Percentiles rank a stretch among this genome's conserved stretches.
These are phyloP conservation scores for Saccharomycopsis sp. DNA, from an alignment of 805 yeast genomes.

Conservation along the genomic window DNA sequence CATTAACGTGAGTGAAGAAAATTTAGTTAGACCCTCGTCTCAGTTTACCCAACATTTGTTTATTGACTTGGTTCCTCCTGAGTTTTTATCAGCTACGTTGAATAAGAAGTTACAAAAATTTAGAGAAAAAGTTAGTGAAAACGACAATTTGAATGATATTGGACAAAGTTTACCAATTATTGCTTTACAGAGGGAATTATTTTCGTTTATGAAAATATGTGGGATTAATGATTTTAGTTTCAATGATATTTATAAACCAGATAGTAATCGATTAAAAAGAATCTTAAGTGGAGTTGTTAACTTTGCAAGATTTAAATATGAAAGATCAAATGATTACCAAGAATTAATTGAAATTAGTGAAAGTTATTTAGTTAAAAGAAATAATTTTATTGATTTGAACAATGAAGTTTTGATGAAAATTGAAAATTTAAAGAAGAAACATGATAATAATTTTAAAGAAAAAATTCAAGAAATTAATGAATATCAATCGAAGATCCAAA, in stretches of 20 bases:
- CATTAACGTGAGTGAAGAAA: slow-evolving; percentile 49
- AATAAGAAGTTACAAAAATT: slow-evolving; percentile 54
- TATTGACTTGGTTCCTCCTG: slow-evolving; percentile 19
- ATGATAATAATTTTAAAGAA: slow-evolving; percentile 20
- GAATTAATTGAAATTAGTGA: slow-evolving; percentile 47
- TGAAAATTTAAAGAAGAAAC: slow-evolving; percentile 26
- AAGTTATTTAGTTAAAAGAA: slow-evolving; percentile 34
- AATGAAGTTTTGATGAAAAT: slow-evolving; percentile 28
- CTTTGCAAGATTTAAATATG: slow-evolving; percentile 77
- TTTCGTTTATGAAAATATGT: slow-evolving; percentile 54
- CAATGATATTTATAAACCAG: slow-evolving; percentile 70
- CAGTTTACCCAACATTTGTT: slow-evolving; percentile 18
- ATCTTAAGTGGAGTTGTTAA: slow-evolving; percentile 76
- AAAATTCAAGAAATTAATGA: slow-evolving; percentile 19
- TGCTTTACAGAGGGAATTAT: slow-evolving; percentile 48
- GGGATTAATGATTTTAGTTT: slow-evolving; percentile 72
- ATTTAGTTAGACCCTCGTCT: slow-evolving; percentile 45
- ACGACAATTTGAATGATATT: slow-evolving; percentile 25
- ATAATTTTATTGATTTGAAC: slow-evolving; percentile 33
- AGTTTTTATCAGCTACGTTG: slow-evolving; percentile 42
- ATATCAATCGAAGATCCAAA: slow-evolving; percentile 16
- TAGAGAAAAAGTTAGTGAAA: neutral
- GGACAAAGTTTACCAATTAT: slow-evolving; percentile 38
- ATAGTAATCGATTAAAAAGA: slow-evolving; percentile 50
- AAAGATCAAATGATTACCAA: slow-evolving; percentile 60